Evolutionary conservation across 257 asterid genomes (phyloP), one percentile per base, ranked within the genome.

Genomic region (Petunia axillaris): DNA sequence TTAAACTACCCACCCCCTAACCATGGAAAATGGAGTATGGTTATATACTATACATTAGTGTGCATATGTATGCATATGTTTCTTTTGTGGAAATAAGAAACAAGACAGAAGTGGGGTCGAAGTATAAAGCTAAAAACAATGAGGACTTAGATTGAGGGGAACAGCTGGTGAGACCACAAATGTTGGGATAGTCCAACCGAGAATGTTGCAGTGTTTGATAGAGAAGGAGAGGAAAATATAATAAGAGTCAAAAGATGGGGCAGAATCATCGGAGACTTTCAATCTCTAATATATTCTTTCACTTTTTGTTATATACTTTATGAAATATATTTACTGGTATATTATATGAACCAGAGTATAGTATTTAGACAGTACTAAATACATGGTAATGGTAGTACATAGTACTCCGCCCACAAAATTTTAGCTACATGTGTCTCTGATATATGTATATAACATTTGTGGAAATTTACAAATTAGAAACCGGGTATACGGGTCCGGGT

Each of bases 211-310:
- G 37, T 86, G 52, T 48, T 35, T 57, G 11, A 79, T 46, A 67
- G 2, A 71, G 1, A 43, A 6, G 16, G 38, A 57, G 25, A 66
- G 6, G 35, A 68, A 68, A n/a, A 67, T 68, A 71, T 25, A 25
- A 75, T 50, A 65, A 80, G 82, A 81, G 86, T 82, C 87, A 62
- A 84, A 82, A 87, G 85, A 77, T 52, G 80, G 70, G 76, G 83
- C 90, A 86, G 89, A 88, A 88, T 89, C 88, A 84, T 81, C 80
- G 91, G 92, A 88, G 93, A 89, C 86, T 92, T 92, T 87, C 91
- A 87, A 77, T 90, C 89, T 87, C 93, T 90, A 82, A 90, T 85
- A 85, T 89, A 89, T 90, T 88, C 93, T 83, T 78, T 79, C 46
- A 74, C 71, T 60, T 25, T 73, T 75, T 1, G 35, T 68, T 80